Base-by-base conservation (phyloP, 805 yeast species). In the Sugiyamaella lignohabitans region DNA sequence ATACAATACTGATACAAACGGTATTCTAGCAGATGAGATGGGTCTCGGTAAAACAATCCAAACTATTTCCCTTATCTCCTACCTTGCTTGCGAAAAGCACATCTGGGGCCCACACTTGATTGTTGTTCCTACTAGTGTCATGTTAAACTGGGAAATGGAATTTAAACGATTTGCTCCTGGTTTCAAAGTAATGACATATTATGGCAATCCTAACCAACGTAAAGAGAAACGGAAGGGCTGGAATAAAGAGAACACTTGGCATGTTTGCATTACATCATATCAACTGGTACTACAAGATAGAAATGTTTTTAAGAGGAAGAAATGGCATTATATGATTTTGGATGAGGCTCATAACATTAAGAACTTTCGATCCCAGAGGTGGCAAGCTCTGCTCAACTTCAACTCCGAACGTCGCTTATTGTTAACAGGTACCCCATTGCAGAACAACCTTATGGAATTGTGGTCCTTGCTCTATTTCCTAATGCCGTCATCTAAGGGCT, bases 91-190 rank as follows among this genome's bases (percentile, higher is more conserved):
- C 58, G 95, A 84, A 57, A 89, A 89, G 59, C 84, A 86, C 49
- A 78, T 83, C 16, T 93, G 99, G 99, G 98, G 98, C 0, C 99
- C 98, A 0, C 99, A 93, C 69, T 70, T 93, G 46, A 89, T 93
- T 66, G 82, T 93, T 50, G 99, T 93, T 3, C 99, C 99, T 3
- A 93, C 99, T 0, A 87, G 96, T 14, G 99, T 93, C 5, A 81
- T 93, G 81, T 76, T 93, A 45, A 93, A 93, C 61, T 93, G 99
- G 99, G 99, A 93, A 64, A 91, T 94, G 97, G 99, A 93, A 61
- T 89, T 93, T 68, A 93, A 94, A 60, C 79, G 95, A 58, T 93
- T 93, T 71, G 97, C 97, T 0, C 99, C 99, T 0, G 99, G 98
- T 0, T 84, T 93, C 64, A 91, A 94, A 64, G 93, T 93, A 2